Evolutionary conservation across 192 early-diverging fungal species (phyloP).

Genomic region (Phlyctochytrium planicorne): DNA sequence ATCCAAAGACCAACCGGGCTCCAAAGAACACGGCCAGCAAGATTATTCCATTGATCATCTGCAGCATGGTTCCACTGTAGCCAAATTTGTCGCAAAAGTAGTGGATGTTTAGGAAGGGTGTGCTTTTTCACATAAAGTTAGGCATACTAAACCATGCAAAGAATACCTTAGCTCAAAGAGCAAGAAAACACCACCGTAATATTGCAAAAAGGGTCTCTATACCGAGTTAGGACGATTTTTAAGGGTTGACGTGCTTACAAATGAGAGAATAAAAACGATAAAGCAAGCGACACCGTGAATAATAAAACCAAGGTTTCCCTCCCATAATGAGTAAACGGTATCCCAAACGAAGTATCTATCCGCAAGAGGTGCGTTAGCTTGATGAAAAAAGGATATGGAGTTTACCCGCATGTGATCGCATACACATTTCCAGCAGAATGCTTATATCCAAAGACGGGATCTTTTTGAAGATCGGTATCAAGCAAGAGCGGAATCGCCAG

Average conservation of each 20-base stretch:
- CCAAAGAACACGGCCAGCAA: slow-evolving; percentile 74
- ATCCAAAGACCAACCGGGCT: slow-evolving; percentile 78
- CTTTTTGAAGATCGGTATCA: slow-evolving; percentile 58
- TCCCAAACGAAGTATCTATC: slow-evolving; percentile 93
- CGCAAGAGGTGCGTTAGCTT: neutral
- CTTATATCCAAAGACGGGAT: slow-evolving; percentile 75
- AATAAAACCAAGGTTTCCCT: slow-evolving; percentile 77
- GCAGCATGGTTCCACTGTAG: slow-evolving; percentile 72
- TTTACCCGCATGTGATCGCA: slow-evolving; percentile 73
- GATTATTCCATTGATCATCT: slow-evolving; percentile 80
- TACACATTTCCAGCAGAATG: slow-evolving; percentile 70
- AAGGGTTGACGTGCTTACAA: slow-evolving; percentile 47
- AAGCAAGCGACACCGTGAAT: slow-evolving; percentile 79
- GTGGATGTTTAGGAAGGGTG: slow-evolving; percentile 88
- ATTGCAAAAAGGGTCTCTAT: slow-evolving; percentile 81
- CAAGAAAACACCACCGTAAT: slow-evolving; percentile 84
- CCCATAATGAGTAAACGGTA: slow-evolving; percentile 61
- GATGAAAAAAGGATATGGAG: neutral
- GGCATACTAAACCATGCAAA: neutral
- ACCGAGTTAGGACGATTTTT: neutral
- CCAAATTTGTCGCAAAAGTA: slow-evolving; percentile 93
- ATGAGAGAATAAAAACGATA: slow-evolving; percentile 71
- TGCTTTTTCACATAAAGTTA: slow-evolving; percentile 30
- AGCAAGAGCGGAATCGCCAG: slow-evolving; percentile 68
- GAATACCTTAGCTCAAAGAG: slow-evolving; percentile 76